Evolutionary conservation across 345 rosid species (phyloP), one percentile per base, ranked within the genome.

Genomic region (Nephelium lappaceum): DNA sequence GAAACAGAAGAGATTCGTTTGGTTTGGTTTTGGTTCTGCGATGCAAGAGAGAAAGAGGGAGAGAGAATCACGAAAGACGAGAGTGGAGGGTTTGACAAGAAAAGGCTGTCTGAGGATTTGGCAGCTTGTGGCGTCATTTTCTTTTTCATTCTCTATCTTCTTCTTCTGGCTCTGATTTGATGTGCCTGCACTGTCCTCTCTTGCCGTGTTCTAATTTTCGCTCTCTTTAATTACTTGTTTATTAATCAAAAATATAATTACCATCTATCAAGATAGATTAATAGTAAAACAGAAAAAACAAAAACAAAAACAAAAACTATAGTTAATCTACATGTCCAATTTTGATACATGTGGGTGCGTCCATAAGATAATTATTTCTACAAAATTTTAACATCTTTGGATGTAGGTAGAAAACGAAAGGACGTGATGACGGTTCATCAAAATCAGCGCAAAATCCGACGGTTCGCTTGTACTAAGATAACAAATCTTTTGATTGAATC

Each of bases 71-170:
- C 47, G 41, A 31, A 31, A 31, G 36, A 31, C 36, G 69, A 47
- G 6, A n/a, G 1, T 24, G 16, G 23, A 18, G 58, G 18, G 61
- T n/a, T 62, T 43, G 82, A 72, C 57, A 68, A 39, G 77, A 73
- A 73, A 74, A 31, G 72, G 68, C 41, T 47, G 74, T 77, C 67
- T 45, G 19, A 70, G 73, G 16, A 67, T 70, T 77, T 82, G 87
- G 73, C 74, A 67, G 68, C 24, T 80, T 76, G 76, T 65, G 78
- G 38, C 70, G 84, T 86, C 84, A 21, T 81, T 74, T 79, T 87
- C 82, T 8, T 67, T 80, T 67, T 73, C 81, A 66, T 78, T 74
- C 83, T 78, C 57, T 64, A 18, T 63, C 72, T 18, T 57, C 19
- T 31, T 25, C 24, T 8, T 24, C 31, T 7, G 67, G 41, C 10